Conservation (phyloP, 2,329 filamentous ascomycete species). For the Exophiala sp. region DNA sequence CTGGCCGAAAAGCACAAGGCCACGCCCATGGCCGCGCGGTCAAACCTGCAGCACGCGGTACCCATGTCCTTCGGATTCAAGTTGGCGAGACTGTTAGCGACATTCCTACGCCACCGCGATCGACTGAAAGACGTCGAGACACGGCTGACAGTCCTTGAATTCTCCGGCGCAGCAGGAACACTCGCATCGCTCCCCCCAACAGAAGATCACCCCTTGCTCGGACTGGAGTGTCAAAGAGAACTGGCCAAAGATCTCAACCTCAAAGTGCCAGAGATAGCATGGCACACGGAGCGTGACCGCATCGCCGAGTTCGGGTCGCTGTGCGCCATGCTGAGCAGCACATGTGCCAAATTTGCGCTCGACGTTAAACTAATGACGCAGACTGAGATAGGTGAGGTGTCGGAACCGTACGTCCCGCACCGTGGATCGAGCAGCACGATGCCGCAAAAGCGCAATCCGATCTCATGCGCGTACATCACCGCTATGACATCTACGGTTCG, state of each 20-base stretch:
- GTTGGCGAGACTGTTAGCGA: conserved; percentile 24
- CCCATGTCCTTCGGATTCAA: conserved; percentile 29
- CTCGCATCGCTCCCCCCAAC: conserved; percentile 23
- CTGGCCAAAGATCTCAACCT: conserved; percentile 25
- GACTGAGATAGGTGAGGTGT: conserved; percentile 54
- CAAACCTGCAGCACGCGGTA: conserved; percentile 28
- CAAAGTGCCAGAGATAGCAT: conserved; percentile 24
- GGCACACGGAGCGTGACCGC: conserved; percentile 27
- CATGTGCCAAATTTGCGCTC: conserved; percentile 49
- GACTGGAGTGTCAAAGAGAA: conserved; percentile 23
- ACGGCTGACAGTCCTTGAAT: conserved; percentile 24
- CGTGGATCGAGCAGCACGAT: conserved; percentile 55
- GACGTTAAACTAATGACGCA: conserved; percentile 58
- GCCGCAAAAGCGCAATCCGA: conserved; percentile 59
- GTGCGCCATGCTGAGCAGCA: conserved; percentile 24
- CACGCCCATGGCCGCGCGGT: conserved; percentile 27
- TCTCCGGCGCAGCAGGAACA: conserved; percentile 27
- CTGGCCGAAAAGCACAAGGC: conserved; percentile 20
- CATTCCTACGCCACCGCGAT: conserved; percentile 23
- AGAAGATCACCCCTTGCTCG: conserved; percentile 15
- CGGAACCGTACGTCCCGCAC: conserved; percentile 55
- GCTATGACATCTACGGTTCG: conserved; percentile 54
- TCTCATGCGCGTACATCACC: conserved; percentile 55
- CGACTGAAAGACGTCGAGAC: conserved; percentile 22
- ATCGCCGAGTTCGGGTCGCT: conserved; percentile 26